Evolutionary conservation across 176 grass and related monocot species (phyloP).

Genomic region (Canna indica): DNA sequence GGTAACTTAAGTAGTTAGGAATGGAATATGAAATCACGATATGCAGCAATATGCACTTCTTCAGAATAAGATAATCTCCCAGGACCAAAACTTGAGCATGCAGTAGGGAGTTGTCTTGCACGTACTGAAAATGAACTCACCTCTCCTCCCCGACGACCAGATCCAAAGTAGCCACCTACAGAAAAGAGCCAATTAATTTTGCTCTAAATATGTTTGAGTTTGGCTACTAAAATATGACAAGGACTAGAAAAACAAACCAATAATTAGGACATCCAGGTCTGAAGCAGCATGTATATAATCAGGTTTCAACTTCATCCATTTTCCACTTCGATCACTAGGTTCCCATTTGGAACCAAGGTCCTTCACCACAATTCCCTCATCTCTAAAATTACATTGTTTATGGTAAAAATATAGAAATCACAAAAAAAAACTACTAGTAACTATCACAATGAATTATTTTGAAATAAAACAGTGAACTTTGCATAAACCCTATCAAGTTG

Average conservation of each 20-base stretch:
- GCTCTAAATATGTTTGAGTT: constrained; percentile 1
- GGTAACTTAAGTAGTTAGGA: not conserved
- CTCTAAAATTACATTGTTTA: constrained; percentile 29
- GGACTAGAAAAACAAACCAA: constrained; percentile 45
- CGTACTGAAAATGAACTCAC: constrained; percentile 21
- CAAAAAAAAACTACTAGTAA: not conserved
- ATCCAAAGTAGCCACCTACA: constrained; percentile 91
- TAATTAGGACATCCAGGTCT: constrained; percentile 91
- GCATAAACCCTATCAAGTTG: not conserved
- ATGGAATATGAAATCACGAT: not conserved
- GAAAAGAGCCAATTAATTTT: constrained; percentile 14
- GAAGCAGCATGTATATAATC: constrained; percentile 91
- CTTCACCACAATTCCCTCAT: constrained; percentile 89
- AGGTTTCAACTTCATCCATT: constrained; percentile 97
- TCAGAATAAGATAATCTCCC: constrained; percentile 11
- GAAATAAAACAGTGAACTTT: not conserved
- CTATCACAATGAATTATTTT: not conserved
- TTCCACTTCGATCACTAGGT: constrained; percentile 76
- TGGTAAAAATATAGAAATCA: constrained; percentile 12
- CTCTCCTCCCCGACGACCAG: constrained; percentile 82
- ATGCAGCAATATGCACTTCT: constrained; percentile 9
- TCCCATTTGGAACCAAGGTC: constrained; percentile 95
- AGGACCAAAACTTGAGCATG: not conserved
- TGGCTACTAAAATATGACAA: not conserved
- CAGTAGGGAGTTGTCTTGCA: constrained; percentile 5